Base-by-base conservation (phyloP, 2,329 filamentous ascomycete species). In the Ascochyta rabiei region DNA sequence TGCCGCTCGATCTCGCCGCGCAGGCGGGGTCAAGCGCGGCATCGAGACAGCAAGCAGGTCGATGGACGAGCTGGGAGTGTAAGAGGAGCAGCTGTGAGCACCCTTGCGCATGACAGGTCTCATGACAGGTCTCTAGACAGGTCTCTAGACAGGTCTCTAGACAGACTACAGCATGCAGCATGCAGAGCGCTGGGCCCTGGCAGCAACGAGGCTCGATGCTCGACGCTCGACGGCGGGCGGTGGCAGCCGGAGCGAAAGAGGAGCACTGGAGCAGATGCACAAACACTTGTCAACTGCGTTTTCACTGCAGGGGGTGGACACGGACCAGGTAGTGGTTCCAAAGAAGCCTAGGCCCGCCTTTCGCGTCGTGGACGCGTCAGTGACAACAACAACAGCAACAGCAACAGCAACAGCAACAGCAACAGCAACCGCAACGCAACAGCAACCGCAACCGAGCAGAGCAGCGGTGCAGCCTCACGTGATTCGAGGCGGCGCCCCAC, bases 1-100 rank as follows among this genome's bases (percentile, higher is more conserved):
- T 42, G 47, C 46, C 57, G 53, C 60, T 58, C 55, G 53, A 60
- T 62, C 60, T 61, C 56, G 52, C 58, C 53, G 62, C 48, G 39
- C 40, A 45, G 57, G 59, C 57, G 60, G 60, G 61, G 55, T 40
- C 34, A 18, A 30, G 30, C 46, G 49, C 51, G 48, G 21, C 51
- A 44, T 42, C n/a, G 23, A 33, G 26, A 45, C 26, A 44, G 39
- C 33, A 31, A 12, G 23, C 46, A 46, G 46, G 39, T 21, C 43
- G 31, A 35, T n/a, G n/a, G n/a, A n/a, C n/a, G n/a, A n/a, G n/a
- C n/a, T n/a, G n/a, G n/a, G n/a, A n/a, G n/a, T n/a, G n/a, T n/a
- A n/a, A 46, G 48, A 35, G 21, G 28, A 31, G 37, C 26, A 41
- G 26, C 13, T 13, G 41, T 40, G 21, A 35, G 43, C 24, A 31